phyloP scores from a whole-genome alignment of 148 eudicot species.

The Limonium bicolor region DNA sequence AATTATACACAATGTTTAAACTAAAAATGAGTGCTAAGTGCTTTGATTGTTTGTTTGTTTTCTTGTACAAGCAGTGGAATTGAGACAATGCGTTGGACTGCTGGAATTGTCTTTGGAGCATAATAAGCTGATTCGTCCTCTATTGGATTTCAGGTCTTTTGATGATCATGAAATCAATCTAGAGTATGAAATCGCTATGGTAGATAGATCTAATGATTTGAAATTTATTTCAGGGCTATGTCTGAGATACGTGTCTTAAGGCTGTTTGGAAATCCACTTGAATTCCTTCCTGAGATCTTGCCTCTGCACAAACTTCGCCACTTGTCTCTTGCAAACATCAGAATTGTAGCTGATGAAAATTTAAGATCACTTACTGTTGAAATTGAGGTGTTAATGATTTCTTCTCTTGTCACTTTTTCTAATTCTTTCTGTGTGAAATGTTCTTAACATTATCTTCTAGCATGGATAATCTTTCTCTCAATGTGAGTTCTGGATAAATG shows the following conservation, averaged over 20 bases:
- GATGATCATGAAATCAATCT: too few species aligned
- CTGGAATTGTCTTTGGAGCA: conserved; percentile 95
- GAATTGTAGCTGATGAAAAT: conserved; percentile 85
- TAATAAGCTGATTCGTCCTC: conserved; percentile 92
- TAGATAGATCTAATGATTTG: conserved; percentile 7
- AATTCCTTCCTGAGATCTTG: conserved; percentile 92
- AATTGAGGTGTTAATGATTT: conserved; percentile 54
- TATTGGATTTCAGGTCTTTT: conserved; percentile 99
- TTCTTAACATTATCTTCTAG: conserved; percentile 1
- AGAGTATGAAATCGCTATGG: too few species aligned
- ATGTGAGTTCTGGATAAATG: conserved; percentile 11
- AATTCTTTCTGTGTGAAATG: background rate
- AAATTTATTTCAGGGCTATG: conserved; percentile 63
- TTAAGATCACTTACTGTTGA: conserved; percentile 77
- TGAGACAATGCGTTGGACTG: conserved; percentile 85
- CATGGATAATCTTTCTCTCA: conserved; percentile 9
- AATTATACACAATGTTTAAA: too few species aligned
- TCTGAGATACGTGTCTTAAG: conserved; percentile 76
- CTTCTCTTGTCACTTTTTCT: too few species aligned
- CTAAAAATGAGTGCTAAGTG: too few species aligned
- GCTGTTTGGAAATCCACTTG: conserved; percentile 94
- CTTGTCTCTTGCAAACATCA: conserved; percentile 91
- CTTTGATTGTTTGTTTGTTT: conserved; percentile 2
- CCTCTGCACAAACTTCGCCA: conserved; percentile 88
- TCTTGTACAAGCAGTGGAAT: conserved; percentile 50